Evolutionary conservation across 2,329 filamentous ascomycete species (phyloP).

Genomic region (Penicillium frequentans): DNA sequence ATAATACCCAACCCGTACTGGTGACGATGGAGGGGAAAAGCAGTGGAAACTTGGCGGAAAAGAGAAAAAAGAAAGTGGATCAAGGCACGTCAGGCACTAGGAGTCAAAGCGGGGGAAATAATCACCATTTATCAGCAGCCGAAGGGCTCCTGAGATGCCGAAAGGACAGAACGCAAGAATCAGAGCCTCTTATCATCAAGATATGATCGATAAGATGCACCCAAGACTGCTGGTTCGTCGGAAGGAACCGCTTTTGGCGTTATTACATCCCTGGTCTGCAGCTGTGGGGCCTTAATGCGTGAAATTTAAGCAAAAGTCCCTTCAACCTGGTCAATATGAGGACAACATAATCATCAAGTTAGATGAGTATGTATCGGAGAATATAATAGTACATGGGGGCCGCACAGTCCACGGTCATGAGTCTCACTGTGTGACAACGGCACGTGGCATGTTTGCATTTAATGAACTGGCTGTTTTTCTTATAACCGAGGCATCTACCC

Average conservation of each 20-base stretch:
- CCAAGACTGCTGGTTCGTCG: conserved; percentile 8
- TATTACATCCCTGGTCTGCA: conserved; percentile 1
- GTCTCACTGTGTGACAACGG: not conserved
- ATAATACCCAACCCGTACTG: not conserved
- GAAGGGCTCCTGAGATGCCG: not conserved
- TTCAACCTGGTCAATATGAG: not conserved
- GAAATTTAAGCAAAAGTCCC: not conserved
- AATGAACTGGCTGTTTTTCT: no score
- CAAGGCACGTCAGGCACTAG: conserved; percentile 2
- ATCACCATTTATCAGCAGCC: not conserved
- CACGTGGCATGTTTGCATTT: not conserved
- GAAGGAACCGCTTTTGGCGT: conserved; percentile 1
- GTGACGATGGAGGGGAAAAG: not conserved
- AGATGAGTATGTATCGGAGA: no score
- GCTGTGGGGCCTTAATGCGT: not conserved
- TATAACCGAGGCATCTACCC: no score
- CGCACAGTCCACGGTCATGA: not conserved
- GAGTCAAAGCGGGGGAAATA: conserved; percentile 1
- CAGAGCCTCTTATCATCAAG: conserved; percentile 4
- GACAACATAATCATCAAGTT: not conserved
- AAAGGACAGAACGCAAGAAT: not conserved
- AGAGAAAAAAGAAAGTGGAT: not conserved
- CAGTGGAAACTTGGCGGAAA: conserved; percentile 11
- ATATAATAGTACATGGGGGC: no score
- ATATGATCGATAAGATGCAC: conserved; percentile 26